Evolutionary conservation across 345 rosid species (phyloP), one percentile per base, ranked within the genome.

Genomic region (Camelina neglecta): DNA sequence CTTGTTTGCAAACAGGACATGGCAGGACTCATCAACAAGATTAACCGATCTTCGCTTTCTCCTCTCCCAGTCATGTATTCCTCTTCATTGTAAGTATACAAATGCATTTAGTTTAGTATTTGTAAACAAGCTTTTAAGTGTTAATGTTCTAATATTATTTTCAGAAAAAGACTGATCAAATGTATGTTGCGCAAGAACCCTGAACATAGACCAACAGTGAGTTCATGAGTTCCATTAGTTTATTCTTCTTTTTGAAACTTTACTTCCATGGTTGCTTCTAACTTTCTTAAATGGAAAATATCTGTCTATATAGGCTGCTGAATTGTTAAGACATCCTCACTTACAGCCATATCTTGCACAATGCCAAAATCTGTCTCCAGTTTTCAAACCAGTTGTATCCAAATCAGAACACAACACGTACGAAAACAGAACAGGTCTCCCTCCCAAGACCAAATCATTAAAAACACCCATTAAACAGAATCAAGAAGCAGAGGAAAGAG

Each of bases 61-160:
- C 97, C 99, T 29, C 96, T 95, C 62, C 99, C 99, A 2, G 90
- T 95, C 68, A 73, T 87, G 79, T 90, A 95, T 76, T 92, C 99
- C 48, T 87, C 97, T 56, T 78, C 96, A 42, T 70, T 95, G 99
- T 95, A 83, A 86, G 97, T 83, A 21, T 12, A 16, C 24, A 50
- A n/a, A 41, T 6, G 13, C 45, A 41, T 49, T 26, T 53, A 24
- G 13, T 29, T 64, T 57, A 39, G 15, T 51, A 72, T 16, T 16
- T 33, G 12, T 2, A 21, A 7, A 53, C 33, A 59, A 72, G 44
- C 7, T 56, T 50, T 59, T 45, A 33, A 73, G 53, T 35, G 15
- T 61, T 36, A 20, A 44, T 66, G 24, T 39, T 68, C 3, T 31
- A 6, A n/a, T 44, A 53, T 21, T 7, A 13, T 67, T 68, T 81